These are phyloP conservation scores for Ascochyta fabae DNA, from an alignment of 2,329 filamentous ascomycete genomes.

Conservation along the genomic window DNA sequence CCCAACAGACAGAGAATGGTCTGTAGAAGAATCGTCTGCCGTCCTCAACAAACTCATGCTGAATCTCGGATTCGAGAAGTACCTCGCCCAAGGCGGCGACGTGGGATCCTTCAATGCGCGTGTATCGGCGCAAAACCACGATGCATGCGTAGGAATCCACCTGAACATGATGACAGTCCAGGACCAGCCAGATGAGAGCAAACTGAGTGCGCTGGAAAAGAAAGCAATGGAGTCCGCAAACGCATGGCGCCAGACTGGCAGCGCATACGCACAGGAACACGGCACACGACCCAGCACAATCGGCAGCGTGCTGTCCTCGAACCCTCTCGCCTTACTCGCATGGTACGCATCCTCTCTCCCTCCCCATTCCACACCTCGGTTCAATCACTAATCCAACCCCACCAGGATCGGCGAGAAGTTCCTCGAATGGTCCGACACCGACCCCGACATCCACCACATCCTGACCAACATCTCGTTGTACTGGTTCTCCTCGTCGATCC, in stretches of 20 bases:
- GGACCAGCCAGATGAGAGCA: slow-evolving; percentile 23
- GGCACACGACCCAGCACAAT: slow-evolving; percentile 63
- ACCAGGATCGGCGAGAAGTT: slow-evolving; percentile 63
- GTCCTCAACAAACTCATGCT: slow-evolving; percentile 63
- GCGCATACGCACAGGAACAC: slow-evolving; percentile 62
- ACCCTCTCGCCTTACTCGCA: slow-evolving; percentile 63
- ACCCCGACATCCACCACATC: slow-evolving; percentile 52
- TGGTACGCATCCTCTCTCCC: slow-evolving; percentile 48
- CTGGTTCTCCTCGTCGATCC: slow-evolving; percentile 60
- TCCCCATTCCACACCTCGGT: background rate
- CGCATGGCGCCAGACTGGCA: slow-evolving; percentile 52
- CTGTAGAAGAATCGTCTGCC: slow-evolving; percentile 48
- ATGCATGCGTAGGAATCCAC: slow-evolving; percentile 56
- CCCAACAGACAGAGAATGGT: slow-evolving; percentile 56
- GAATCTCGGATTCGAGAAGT: slow-evolving; percentile 61
- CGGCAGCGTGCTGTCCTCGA: slow-evolving; percentile 61
- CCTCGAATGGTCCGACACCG: slow-evolving; percentile 60
- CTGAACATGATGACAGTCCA: slow-evolving; percentile 32
- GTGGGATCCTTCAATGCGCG: slow-evolving; percentile 57
- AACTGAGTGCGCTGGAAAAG: slow-evolving; percentile 28
- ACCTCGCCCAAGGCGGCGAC: slow-evolving; percentile 66
- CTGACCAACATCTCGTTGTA: slow-evolving; percentile 61
- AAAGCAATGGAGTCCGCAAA: slow-evolving; percentile 15
- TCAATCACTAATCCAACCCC: slow-evolving; percentile 2
- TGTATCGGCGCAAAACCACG: slow-evolving; percentile 49